These are phyloP conservation scores for Tetracladium setigerum DNA, from an alignment of 495 filamentous ascomycete genomes.

Conservation along the genomic window DNA sequence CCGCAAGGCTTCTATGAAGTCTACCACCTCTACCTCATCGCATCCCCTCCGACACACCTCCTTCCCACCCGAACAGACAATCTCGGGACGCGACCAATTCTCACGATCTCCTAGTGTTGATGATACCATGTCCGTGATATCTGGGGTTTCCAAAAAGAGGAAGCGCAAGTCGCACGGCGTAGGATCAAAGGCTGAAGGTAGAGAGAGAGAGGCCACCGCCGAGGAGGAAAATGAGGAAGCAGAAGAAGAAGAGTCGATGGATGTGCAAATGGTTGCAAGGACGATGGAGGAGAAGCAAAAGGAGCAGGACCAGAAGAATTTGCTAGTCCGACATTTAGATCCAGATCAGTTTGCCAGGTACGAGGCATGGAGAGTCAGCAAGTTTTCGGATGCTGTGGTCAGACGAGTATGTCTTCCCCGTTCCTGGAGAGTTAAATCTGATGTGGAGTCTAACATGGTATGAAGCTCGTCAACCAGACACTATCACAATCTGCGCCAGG, in stretches of 20 bases:
- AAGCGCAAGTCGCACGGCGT: conserved; percentile 58
- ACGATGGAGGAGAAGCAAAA: conserved; percentile 61
- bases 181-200: conserved; percentile 28
- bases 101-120: conserved; percentile 57
- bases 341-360: conserved; percentile 63
- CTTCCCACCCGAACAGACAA: conserved; percentile 55
- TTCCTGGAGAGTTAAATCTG: not conserved
- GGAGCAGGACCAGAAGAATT: conserved; percentile 50
- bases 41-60: conserved; percentile 88
- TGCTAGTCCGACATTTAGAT: conserved; percentile 65
- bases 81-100: conserved; percentile 30
- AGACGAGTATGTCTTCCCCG: conserved; percentile 34
- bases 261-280: conserved; percentile 51
- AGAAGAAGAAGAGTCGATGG: conserved; percentile 57
- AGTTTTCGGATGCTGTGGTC: conserved; percentile 44
- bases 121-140: conserved; percentile 56
- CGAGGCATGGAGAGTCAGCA: conserved; percentile 63
- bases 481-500: conserved; percentile 80
- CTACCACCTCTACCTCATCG: conserved; percentile 36
- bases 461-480: conserved; percentile 74
- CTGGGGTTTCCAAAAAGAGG: conserved; percentile 58
- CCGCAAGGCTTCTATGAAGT: conserved; percentile 55
- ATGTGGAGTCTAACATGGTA: conserved; percentile 17
- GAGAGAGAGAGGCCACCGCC: conserved; percentile 15
- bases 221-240: conserved; percentile 52